Conservation (phyloP, 495 filamentous ascomycete species). For the Xylona heveae region DNA sequence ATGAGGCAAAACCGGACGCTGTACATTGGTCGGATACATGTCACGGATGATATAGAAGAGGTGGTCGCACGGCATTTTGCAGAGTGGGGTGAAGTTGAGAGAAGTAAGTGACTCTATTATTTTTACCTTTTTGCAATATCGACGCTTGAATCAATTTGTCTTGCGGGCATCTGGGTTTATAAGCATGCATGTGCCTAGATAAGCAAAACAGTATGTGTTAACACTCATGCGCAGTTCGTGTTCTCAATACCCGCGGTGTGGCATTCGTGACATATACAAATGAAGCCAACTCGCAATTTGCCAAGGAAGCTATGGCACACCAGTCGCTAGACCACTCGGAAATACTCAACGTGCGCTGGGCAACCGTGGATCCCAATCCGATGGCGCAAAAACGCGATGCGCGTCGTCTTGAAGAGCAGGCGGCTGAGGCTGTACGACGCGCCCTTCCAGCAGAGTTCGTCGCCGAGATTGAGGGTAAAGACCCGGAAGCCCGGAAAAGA, state of each 20-base stretch:
- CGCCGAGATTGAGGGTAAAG: constrained; percentile 80
- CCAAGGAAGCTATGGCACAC: constrained; percentile 78
- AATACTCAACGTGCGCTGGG: constrained; percentile 92
- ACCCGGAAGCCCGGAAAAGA: constrained; percentile 66
- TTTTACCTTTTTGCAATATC: no score
- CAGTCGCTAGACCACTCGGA: constrained; percentile 75
- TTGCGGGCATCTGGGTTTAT: no score
- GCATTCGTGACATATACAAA: constrained; percentile 81
- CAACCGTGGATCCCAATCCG: constrained; percentile 89
- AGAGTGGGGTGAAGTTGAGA: constrained; percentile 83
- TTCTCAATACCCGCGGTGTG: constrained; percentile 79
- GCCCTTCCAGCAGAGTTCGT: constrained; percentile 87
- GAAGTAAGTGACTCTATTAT: constrained; percentile 22
- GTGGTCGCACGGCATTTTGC: constrained; percentile 83
- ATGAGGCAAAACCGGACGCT: constrained; percentile 80
- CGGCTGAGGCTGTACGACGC: constrained; percentile 81
- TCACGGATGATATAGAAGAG: constrained; percentile 95
- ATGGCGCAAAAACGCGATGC: constrained; percentile 87
- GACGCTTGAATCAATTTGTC: no score
- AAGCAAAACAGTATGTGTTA: no score
- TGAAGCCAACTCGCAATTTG: constrained; percentile 73
- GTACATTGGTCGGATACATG: constrained; percentile 82
- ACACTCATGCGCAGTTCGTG: constrained; percentile 28
- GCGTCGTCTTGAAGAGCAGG: constrained; percentile 80
- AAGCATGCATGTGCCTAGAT: no score